Evolutionary conservation across 108 stramenopile genomes (phyloP), one percentile per base, ranked within the genome.

Genomic region (Chaetoceros muelleri): DNA sequence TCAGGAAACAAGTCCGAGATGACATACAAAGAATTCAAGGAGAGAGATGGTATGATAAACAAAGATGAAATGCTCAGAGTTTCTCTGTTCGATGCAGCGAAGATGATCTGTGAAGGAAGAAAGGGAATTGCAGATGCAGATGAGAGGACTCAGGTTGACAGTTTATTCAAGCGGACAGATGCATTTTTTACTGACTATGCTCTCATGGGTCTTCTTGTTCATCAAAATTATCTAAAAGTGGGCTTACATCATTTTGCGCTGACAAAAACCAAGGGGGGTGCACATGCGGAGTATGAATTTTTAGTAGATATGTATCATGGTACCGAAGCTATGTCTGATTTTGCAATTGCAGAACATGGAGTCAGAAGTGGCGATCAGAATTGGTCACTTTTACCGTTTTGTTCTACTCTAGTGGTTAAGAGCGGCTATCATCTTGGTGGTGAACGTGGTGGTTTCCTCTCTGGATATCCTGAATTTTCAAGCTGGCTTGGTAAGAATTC

Each of bases 401-500:
- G 70, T 23, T 81, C 92, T 21, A 72, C 84, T 25, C 70, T 95
- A 40, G 66, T 81, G 22, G 85, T 97, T n/a, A 79, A 95, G 60
- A 93, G 85, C 52, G 96, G 95, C 13, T 73, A 67, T 67, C 80
- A 78, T 57, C 85, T 87, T 29, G 85, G 71, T 18, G 95, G 95
- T 28, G 62, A 68, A 18, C 67, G 59, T 30, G 90, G 90, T 45
- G 86, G 86, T 17, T 75, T 80, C 34, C 62, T 88, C 29, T 76
- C 82, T 2, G 94, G 88, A 21, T 95, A 79, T 65, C 93, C 96
- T 18, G 93, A 87, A 45, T 96, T 99, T 57, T 83, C 95, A 19
- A 79, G 81, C 24, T 99, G 95, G 95, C 72, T 97, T 52, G 98
- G 96, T 24, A 94, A 95, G 73, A 95, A 96, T 75, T 94, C 93